Evolutionary conservation across 805 yeast genomes (phyloP), one percentile per base, ranked within the genome.

Genomic region (Blastobotrys terrestris): DNA sequence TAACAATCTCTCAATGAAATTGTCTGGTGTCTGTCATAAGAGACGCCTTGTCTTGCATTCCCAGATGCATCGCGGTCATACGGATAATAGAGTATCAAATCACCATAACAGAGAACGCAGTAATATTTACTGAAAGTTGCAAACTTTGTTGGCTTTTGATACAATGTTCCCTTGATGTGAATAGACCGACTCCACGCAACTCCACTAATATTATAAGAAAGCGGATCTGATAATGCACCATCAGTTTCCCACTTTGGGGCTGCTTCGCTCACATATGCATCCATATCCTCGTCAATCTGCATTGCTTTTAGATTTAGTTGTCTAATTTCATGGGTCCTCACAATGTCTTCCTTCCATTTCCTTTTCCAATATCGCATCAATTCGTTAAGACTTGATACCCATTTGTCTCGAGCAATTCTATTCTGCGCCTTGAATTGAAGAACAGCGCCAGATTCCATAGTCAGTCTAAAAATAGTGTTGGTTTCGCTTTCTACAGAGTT

Each of bases 61-160:
- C 83, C 79, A 0, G 67, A 55, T 19, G 68, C 66, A 11, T 79
- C 71, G 53, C 90, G 70, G 40, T 71, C 66, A 55, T 70, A 77
- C 47, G 78, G 70, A 11, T 77, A 69, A 65, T 76, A 91, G 1
- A 89, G 63, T 0, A 83, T 67, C 16, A 92, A 58, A 55, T 75
- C 80, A 0, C 92, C 91, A 1, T 94, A 90, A 46, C 86, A 77
- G 14, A 89, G 71, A 0, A 87, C 74, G 6, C 80, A 87, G 65
- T 72, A 84, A 59, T 70, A 80, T 54, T 78, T 79, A 45, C 67
- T 70, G 68, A 91, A 92, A 39, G 79, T 73, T 1, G 87, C 68
- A 63, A 85, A 90, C 63, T 82, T 87, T 53, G 78, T 80, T 2
- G 80, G 75, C 61, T 90, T 91, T 58, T 81, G 81, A 63, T 78